A percentile compares a stretch with the other conserved stretches of the same genome.
Conservation (phyloP, 441 rosid species). For the Aquilaria agallochum region DNA sequence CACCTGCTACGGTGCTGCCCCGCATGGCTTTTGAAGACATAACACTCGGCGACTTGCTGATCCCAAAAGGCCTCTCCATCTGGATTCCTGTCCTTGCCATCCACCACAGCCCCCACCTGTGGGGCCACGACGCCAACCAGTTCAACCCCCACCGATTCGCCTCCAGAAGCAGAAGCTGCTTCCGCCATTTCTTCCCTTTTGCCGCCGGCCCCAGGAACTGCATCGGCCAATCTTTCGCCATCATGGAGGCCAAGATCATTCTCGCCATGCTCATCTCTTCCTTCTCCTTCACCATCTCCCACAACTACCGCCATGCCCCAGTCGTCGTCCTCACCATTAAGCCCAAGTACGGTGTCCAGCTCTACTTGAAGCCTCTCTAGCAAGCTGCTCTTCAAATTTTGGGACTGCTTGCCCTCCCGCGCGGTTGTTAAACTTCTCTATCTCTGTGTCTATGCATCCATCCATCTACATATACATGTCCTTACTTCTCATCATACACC, state of each 20-base stretch:
- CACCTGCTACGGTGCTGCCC: slow-evolving; percentile 84
- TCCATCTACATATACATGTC: too few species aligned
- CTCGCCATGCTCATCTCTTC: slow-evolving; percentile 70
- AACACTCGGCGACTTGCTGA: slow-evolving; percentile 61
- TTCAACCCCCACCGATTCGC: slow-evolving; percentile 82
- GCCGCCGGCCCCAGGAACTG: slow-evolving; percentile 93
- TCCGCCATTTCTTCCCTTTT: slow-evolving; percentile 79
- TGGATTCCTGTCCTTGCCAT: slow-evolving; percentile 96
- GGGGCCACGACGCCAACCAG: slow-evolving; percentile 88
- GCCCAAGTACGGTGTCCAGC: slow-evolving; percentile 89
- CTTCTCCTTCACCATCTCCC: slow-evolving; percentile 63
- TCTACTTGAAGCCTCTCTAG: slow-evolving; percentile 47
- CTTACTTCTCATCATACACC: too few species aligned
- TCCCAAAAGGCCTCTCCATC: slow-evolving; percentile 85
- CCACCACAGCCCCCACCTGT: slow-evolving; percentile 74
- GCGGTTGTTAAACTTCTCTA: too few species aligned
- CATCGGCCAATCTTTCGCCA: slow-evolving; percentile 80
- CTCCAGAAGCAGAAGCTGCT: slow-evolving; percentile 35
- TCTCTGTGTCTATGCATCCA: too few species aligned
- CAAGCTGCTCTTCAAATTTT: slow-evolving; percentile 8
- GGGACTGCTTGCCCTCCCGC: too few species aligned
- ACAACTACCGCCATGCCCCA: slow-evolving; percentile 84
- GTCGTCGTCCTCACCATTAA: slow-evolving; percentile 78
- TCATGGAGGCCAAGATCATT: slow-evolving; percentile 93
- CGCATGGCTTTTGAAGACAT: slow-evolving; percentile 91